A percentile compares a stretch with the other conserved stretches of the same genome.
Evolutionary conservation across 371 early-diverging fungal genomes (phyloP).

Genomic region (Rhizopus sp.): DNA sequence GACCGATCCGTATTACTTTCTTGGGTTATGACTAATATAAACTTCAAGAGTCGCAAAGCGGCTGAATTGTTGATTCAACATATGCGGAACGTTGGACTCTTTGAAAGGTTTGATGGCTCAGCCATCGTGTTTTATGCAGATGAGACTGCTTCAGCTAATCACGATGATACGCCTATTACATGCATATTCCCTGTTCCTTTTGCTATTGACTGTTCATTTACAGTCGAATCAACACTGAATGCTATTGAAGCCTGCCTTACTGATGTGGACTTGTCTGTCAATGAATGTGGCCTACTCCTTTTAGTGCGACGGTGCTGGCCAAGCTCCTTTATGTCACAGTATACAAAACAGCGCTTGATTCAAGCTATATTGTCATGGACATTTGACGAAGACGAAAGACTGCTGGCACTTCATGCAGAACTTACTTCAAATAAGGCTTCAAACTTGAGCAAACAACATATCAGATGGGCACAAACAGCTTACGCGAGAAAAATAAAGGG

Average conservation of each 20-base stretch:
- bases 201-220: constrained; percentile 52
- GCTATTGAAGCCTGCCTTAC: constrained; percentile 55
- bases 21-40: constrained; percentile 41
- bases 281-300: constrained; percentile 58
- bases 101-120: constrained; percentile 57
- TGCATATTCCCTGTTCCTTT: constrained; percentile 57
- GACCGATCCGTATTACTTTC: constrained; percentile 33
- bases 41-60: constrained; percentile 28
- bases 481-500: constrained; percentile 31
- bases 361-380: constrained; percentile 56
- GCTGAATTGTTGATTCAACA: constrained; percentile 51
- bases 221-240: constrained; percentile 54
- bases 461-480: constrained; percentile 37
- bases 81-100: constrained; percentile 56
- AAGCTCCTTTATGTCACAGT: constrained; percentile 56
- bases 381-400: constrained; percentile 56
- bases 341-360: constrained; percentile 50
- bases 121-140: constrained; percentile 40
- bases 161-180: constrained; percentile 21
- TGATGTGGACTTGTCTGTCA: constrained; percentile 55
- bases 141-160: background rate
- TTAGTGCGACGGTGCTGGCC: constrained; percentile 61
- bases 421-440: constrained; percentile 24
- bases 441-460: constrained; percentile 17
- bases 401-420: constrained; percentile 41